Evolutionary conservation across 371 early-diverging fungal genomes (phyloP).

Genomic region (Mortierella sp.): DNA sequence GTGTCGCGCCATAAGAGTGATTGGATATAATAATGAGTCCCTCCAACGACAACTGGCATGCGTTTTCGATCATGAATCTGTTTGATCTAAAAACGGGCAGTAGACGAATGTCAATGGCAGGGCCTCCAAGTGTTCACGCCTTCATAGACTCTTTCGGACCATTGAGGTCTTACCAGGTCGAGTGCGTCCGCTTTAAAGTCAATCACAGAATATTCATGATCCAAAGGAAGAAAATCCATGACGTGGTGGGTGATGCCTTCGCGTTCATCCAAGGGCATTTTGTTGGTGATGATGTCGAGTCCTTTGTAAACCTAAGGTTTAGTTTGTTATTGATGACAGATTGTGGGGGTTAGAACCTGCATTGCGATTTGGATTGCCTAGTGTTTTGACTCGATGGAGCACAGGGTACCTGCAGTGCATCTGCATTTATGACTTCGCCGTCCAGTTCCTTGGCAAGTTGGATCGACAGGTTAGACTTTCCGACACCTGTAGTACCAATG

Average conservation of each 20-base stretch:
- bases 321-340: too few species aligned
- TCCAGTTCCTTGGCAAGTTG: conserved; percentile 82
- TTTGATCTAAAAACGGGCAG: conserved; percentile 84
- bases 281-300: conserved; percentile 93
- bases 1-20: conserved; percentile 83
- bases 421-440: conserved; percentile 96
- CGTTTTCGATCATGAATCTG: conserved; percentile 73
- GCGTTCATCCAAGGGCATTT: conserved; percentile 81
- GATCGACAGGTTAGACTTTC: conserved; percentile 92
- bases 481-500: conserved; percentile 93
- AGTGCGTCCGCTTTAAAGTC: conserved; percentile 86
- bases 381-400: too few species aligned
- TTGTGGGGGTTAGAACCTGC: too few species aligned
- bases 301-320: conserved; percentile 95
- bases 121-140: too few species aligned
- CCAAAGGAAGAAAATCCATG: conserved; percentile 81
- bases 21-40: conserved; percentile 96
- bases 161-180: conserved; percentile 58
- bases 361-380: too few species aligned
- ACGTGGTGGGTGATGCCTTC: conserved; percentile 86
- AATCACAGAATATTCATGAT: conserved; percentile 85
- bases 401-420: conserved; percentile 94
- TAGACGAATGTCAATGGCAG: too few species aligned
- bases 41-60: conserved; percentile 93
- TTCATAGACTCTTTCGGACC: neutral